phyloP scores from a whole-genome alignment of 768 basidiomycete genomes.

The Lactarius hatsudake region DNA sequence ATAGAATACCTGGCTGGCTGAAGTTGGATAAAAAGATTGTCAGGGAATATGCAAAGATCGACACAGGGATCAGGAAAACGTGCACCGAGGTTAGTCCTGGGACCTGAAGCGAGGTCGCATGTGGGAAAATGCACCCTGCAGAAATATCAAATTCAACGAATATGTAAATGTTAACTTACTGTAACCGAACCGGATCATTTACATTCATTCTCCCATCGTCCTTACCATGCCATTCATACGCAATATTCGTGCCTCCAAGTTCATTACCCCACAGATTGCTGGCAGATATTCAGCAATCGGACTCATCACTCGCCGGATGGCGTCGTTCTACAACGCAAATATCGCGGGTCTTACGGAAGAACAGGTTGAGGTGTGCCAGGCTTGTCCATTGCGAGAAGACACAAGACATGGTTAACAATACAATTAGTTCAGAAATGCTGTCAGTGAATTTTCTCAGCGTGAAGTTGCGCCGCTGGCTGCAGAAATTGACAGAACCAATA shows the following conservation, averaged over 20 bases:
- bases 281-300: neutral
- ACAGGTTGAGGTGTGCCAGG: constrained; percentile 63
- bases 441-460: constrained; percentile 74
- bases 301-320: constrained; percentile 26
- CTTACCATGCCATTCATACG: constrained; percentile 6
- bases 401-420: neutral
- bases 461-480: constrained; percentile 85
- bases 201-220: neutral
- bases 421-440: constrained; percentile 73
- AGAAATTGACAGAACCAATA: constrained; percentile 83
- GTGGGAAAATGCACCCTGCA: neutral
- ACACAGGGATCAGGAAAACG: constrained; percentile 9
- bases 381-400: neutral
- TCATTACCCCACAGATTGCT: neutral
- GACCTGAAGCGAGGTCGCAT: neutral
- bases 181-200: neutral
- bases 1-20: constrained; percentile 66
- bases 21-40: constrained; percentile 70
- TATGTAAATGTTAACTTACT: neutral
- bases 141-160: neutral
- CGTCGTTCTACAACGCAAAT: constrained; percentile 66
- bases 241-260: neutral
- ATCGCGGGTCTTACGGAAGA: constrained; percentile 77
- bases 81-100: constrained; percentile 14
- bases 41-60: constrained; percentile 36